phyloP scores from a whole-genome alignment of 208 protist genomes.

The Leishmania aethiopica region DNA sequence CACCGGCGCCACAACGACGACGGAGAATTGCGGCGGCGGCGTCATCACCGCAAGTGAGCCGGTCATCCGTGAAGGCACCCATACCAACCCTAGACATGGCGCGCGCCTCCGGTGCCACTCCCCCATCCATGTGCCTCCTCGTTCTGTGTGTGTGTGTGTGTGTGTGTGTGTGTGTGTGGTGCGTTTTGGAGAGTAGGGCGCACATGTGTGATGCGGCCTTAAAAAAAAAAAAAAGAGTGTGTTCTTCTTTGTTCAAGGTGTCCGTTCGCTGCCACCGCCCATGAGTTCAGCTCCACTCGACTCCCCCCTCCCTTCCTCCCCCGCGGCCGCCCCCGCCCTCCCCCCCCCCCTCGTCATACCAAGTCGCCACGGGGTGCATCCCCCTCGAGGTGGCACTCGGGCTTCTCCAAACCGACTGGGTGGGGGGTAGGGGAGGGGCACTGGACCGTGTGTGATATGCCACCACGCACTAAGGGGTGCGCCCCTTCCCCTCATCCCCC shows the following conservation, averaged over 20 bases:
- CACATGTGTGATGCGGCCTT: background rate
- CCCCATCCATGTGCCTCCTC: background rate
- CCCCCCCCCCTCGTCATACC: no score
- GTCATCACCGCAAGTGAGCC: slow-evolving; percentile 9
- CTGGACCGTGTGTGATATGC: no score
- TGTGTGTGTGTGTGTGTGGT: background rate
- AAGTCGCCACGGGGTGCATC: no score
- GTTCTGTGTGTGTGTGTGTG: background rate
- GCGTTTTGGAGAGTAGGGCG: background rate
- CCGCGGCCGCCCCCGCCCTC: no score
- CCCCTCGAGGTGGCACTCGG: no score
- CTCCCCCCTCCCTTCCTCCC: no score
- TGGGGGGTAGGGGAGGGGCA: no score
- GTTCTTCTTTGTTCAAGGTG: background rate
- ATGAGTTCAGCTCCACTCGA: background rate
- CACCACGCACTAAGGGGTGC: no score
- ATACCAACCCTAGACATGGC: background rate
- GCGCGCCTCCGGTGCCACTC: background rate
- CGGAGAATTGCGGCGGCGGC: background rate
- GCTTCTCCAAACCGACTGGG: no score
- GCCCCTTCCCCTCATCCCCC: no score
- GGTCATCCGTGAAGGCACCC: background rate
- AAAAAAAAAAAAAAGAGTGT: background rate
- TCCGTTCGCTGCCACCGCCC: background rate
- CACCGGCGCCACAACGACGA: background rate